Conservation (phyloP, 2,329 filamentous ascomycete species). For the Diaporthe humulicola region DNA sequence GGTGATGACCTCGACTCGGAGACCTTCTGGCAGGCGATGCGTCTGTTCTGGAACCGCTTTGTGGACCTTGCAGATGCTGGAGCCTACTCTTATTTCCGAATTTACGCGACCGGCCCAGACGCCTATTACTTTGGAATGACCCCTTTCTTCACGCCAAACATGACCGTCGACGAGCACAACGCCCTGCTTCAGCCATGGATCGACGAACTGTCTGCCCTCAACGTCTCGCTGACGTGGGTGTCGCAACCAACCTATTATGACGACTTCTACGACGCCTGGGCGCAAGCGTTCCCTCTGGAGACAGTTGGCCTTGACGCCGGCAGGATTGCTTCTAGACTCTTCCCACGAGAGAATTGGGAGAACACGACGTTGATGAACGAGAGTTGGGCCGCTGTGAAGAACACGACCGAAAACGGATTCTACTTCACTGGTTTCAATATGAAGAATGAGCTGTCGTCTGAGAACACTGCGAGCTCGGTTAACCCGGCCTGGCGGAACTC, state of each 20-base stretch:
- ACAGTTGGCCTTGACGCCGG: constrained; percentile 44
- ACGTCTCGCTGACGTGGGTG: constrained; percentile 46
- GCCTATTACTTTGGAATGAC: constrained; percentile 38
- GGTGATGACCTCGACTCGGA: constrained; percentile 62
- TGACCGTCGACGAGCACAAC: constrained; percentile 30
- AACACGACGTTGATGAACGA: constrained; percentile 44
- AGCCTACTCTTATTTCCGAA: constrained; percentile 55
- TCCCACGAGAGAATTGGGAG: constrained; percentile 48
- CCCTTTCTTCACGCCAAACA: constrained; percentile 39
- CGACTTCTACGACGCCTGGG: constrained; percentile 48
- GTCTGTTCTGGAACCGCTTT: constrained; percentile 61
- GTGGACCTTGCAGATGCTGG: constrained; percentile 62
- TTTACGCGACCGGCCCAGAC: constrained; percentile 36
- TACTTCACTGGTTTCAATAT: constrained; percentile 29
- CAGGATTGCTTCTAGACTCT: constrained; percentile 47
- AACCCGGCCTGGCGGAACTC: constrained; percentile 64
- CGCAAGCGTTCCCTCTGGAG: constrained; percentile 46
- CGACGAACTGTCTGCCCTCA: constrained; percentile 60
- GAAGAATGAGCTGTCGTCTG: constrained; percentile 15
- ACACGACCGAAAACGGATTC: constrained; percentile 32
- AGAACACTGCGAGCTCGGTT: constrained; percentile 52
- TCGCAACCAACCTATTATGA: constrained; percentile 44
- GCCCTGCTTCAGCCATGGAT: constrained; percentile 44
- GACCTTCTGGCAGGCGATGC: constrained; percentile 66
- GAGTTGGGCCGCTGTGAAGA: constrained; percentile 46